Evolutionary conservation across 805 yeast species (phyloP).

Genomic region (Candida xyloterini): DNA sequence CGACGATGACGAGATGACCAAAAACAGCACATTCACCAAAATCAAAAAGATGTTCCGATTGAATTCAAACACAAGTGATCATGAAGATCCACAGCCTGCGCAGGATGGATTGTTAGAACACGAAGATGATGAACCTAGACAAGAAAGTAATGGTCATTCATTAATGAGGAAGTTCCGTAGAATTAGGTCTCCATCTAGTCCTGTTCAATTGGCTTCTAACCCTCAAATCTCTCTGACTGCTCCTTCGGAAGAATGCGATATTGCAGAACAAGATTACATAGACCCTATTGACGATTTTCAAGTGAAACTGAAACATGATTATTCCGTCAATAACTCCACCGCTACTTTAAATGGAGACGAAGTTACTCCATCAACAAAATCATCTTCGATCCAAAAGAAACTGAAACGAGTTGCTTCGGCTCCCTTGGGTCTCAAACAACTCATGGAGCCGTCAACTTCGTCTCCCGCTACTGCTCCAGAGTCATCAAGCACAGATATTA

Average conservation of each 20-base stretch:
- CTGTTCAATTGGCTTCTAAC: constrained; percentile 14
- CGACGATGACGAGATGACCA: constrained; percentile 14
- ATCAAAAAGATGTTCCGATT: constrained; percentile 31
- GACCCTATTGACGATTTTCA: constrained; percentile 26
- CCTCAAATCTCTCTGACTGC: constrained; percentile 6
- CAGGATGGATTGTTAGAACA: constrained; percentile 5
- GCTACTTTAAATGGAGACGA: constrained; percentile 14
- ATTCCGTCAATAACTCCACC: constrained; percentile 31
- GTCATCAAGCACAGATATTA: constrained; percentile 14
- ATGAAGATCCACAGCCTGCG: constrained; percentile 10
- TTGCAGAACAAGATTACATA: constrained; percentile 25
- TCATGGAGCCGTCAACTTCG: constrained; percentile 21
- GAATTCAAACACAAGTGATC: constrained; percentile 15
- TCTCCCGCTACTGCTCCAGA: constrained; percentile 14
- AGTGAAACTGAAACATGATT: constrained; percentile 32
- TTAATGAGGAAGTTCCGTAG: constrained; percentile 34
- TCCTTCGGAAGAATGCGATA: constrained; percentile 24
- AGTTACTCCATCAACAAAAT: constrained; percentile 3
- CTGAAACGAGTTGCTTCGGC: constrained; percentile 83
- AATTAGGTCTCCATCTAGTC: constrained; percentile 34
- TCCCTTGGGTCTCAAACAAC: constrained; percentile 55
- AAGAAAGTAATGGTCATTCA: constrained; percentile 20
- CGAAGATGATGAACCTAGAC: constrained; percentile 12
- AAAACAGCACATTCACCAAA: constrained; percentile 25
- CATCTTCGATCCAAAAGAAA: constrained; percentile 35